These are phyloP conservation scores for Phoma herbarum DNA, from an alignment of 2,329 filamentous ascomycete genomes.

Conservation along the genomic window DNA sequence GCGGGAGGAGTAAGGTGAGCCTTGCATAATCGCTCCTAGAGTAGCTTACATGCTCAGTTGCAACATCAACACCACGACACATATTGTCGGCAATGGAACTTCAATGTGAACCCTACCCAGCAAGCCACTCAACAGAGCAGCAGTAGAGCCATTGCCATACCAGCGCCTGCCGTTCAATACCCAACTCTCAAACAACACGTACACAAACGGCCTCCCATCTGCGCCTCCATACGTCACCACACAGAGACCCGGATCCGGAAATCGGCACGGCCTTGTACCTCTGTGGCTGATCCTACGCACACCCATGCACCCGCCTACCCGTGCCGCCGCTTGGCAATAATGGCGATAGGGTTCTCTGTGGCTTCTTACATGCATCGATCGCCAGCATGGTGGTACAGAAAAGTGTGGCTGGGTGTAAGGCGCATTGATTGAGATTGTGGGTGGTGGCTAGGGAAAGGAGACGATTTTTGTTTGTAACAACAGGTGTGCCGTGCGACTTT, in stretches of 20 bases:
- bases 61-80: not conserved
- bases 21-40: not conserved
- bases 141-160: not conserved
- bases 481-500: not conserved
- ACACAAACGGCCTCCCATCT: not conserved
- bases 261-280: not conserved
- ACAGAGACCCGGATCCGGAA: not conserved
- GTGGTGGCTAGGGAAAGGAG: not conserved
- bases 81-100: not conserved
- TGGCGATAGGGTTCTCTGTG: not conserved
- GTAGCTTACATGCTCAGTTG: not conserved
- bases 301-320: not conserved
- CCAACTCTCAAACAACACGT: not conserved
- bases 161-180: not conserved
- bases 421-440: not conserved
- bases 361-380: not conserved
- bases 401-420: not conserved
- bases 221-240: not conserved
- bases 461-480: too few species aligned
- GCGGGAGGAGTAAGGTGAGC: not conserved
- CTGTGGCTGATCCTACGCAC: not conserved
- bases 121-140: not conserved
- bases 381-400: slow-evolving; percentile 1
- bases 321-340: slow-evolving; percentile 5
- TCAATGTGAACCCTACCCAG: not conserved